Evolutionary conservation across 1,139 yeast genomes (phyloP).

Genomic region (Pichia sp.): DNA sequence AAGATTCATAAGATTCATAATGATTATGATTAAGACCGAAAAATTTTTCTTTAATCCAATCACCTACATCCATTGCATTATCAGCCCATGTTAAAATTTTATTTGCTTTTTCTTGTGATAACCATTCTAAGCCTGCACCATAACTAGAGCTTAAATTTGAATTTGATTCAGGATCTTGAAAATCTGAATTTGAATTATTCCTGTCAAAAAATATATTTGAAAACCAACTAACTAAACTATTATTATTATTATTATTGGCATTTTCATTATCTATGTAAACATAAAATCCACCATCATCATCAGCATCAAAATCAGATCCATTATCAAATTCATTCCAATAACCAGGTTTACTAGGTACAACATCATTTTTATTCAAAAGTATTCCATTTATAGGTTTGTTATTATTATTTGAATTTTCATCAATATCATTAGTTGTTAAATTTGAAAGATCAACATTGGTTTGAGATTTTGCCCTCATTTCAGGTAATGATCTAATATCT

Average conservation of each 20-base stretch:
- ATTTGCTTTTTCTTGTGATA: constrained; percentile 33
- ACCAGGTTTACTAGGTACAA: constrained; percentile 35
- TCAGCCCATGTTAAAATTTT: constrained; percentile 28
- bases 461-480: constrained; percentile 11
- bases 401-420: not conserved
- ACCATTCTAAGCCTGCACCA: constrained; percentile 24
- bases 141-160: constrained; percentile 8
- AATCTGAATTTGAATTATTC: constrained; percentile 31
- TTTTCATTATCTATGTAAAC: constrained; percentile 44
- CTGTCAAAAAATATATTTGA: constrained; percentile 20
- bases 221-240: constrained; percentile 7
- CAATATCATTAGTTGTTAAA: not conserved
- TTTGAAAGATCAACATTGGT: not conserved
- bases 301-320: constrained; percentile 34
- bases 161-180: constrained; percentile 39
- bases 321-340: constrained; percentile 75
- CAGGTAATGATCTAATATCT: constrained; percentile 35
- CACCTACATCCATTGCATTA: constrained; percentile 7
- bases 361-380: constrained; percentile 28
- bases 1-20: not conserved
- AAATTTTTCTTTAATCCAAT: constrained; percentile 10
- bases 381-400: constrained; percentile 20
- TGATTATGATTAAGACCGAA: constrained; percentile 2
- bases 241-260: constrained; percentile 22
- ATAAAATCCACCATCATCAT: constrained; percentile 22